These are phyloP conservation scores for Clarireedia hainanense DNA, from an alignment of 2,329 filamentous ascomycete genomes.

Conservation along the genomic window DNA sequence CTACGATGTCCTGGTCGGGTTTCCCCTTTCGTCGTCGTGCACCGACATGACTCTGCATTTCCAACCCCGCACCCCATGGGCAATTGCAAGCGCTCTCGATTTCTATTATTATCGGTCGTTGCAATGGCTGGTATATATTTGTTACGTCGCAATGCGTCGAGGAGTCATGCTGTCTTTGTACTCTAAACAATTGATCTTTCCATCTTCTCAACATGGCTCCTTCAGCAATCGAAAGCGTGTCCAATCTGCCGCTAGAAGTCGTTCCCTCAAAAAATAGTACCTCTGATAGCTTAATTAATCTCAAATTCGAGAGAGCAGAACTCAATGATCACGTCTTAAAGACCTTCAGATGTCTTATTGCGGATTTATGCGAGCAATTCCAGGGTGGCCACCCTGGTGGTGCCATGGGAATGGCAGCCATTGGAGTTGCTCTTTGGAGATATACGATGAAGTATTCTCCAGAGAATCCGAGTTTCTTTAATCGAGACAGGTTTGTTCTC, in stretches of 20 bases:
- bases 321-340: not conserved
- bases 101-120: no score
- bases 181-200: no score
- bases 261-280: not conserved
- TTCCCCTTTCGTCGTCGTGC: no score
- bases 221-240: not conserved
- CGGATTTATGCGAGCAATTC: conserved; percentile 63
- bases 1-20: no score
- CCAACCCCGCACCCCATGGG: no score
- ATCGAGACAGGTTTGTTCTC: conserved; percentile 37
- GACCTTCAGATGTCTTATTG: conserved; percentile 39
- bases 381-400: conserved; percentile 59
- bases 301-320: not conserved
- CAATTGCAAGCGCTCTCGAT: no score
- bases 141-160: not conserved
- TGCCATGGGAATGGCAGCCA: conserved; percentile 49
- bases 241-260: not conserved
- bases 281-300: not conserved
- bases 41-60: no score
- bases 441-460: conserved; percentile 37
- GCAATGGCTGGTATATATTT: not conserved
- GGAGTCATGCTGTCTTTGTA: no score
- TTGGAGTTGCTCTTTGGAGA: conserved; percentile 35
- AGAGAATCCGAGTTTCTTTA: conserved; percentile 33
- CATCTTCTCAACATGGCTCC: not conserved